Base-by-base conservation (phyloP, 805 yeast genomes). In the Sugiyamaella floridensis region DNA sequence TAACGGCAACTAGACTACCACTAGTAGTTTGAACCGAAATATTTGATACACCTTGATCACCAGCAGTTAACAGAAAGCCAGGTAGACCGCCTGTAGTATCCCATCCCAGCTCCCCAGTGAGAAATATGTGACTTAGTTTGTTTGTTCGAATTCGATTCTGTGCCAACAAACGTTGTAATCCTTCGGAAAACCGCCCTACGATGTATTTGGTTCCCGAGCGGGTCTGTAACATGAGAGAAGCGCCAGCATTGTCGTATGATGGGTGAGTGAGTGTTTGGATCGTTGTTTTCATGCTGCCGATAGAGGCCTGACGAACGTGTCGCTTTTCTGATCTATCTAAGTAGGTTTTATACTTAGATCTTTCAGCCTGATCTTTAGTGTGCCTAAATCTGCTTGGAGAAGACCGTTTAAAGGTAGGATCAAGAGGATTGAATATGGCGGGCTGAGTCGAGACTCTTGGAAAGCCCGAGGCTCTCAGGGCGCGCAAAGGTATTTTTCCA, bases 31-130 rank as follows among this genome's bases (percentile, higher is more conserved):
- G 57, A 10, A 60, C 43, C n/a, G 20, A 48, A n/a, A 55, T 19
- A 5, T 42, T 26, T 15, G 28, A 60, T 46, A 51, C 47, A 1
- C 89, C 89, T 60, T 88, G 86, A 60, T 89, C 97, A 52, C 87
- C 82, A 12, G 86, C 74, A 0, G 97, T 88, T 48, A 92, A 70
- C 47, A 92, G 79, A 61, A 88, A 70, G 0, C 99, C 99, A 0
- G 98, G 97, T 6, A 92, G 67, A 0, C 99, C 99, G n/a, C 95
- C 88, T 1, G 89, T 70, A n/a, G 83, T 76, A 5, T 76, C 66
- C 26, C 26, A 15, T 19, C 32, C 97, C 97, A 92, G 50, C 77
- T 68, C 10, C 86, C 99, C 99, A 0, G 96, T 82, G 4, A 93
- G 63, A 61, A 87, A 90, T 3, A 92, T 71, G 40, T 81, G 79